These are phyloP conservation scores for Aciculosporium take DNA, from an alignment of 2,329 filamentous ascomycete genomes.

Conservation along the genomic window DNA sequence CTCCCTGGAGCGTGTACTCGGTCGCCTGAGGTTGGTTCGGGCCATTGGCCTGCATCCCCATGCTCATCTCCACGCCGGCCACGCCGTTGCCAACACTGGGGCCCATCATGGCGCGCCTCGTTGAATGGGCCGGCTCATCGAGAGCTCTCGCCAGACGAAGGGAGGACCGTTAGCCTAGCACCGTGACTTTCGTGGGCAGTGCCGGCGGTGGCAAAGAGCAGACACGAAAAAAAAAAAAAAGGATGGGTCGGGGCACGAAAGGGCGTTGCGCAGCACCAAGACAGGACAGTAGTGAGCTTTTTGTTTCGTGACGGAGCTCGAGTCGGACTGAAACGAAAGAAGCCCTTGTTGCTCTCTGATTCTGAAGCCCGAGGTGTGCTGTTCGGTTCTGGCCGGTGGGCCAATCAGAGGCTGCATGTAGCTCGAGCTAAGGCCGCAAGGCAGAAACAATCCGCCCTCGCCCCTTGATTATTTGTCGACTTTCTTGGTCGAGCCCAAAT, in stretches of 20 bases:
- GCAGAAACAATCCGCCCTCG: conserved; percentile 16
- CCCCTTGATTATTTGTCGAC: conserved; percentile 4
- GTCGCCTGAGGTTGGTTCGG: conserved; percentile 42
- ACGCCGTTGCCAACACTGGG: conserved; percentile 31
- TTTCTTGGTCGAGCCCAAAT: no score
- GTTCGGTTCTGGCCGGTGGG: conserved; percentile 6
- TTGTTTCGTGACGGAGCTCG: no score
- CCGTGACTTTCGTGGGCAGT: background rate
- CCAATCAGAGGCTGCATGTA: conserved; percentile 16
- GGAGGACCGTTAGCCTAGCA: conserved; percentile 10
- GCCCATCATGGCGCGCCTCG: conserved; percentile 26
- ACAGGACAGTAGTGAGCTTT: no score
- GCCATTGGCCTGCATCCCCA: conserved; percentile 31
- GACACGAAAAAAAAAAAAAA: background rate
- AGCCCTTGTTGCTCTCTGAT: no score
- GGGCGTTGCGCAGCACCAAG: no score
- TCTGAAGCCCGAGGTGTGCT: conserved; percentile 11
- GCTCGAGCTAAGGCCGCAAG: conserved; percentile 21
- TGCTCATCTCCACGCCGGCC: conserved; percentile 31
- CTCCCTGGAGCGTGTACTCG: conserved; percentile 54
- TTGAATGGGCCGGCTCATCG: conserved; percentile 23
- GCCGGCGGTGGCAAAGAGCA: background rate
- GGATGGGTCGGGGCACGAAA: no score
- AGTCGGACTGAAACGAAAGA: no score
- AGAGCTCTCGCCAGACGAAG: conserved; percentile 16